These are phyloP conservation scores for Aspergillus diversus DNA, from an alignment of 495 filamentous ascomycete genomes.

Conservation along the genomic window DNA sequence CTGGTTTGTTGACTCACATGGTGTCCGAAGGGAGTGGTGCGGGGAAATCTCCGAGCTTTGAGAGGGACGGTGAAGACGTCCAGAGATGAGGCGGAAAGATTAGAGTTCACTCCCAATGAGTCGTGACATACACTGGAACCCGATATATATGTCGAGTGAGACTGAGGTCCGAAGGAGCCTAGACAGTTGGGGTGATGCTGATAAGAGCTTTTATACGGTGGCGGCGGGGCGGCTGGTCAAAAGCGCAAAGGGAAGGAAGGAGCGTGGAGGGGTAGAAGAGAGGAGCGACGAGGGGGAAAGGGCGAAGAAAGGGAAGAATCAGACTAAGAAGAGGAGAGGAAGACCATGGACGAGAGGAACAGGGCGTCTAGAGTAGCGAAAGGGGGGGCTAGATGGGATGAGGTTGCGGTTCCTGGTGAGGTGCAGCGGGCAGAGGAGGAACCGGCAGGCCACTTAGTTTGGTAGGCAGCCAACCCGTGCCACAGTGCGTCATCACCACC, in stretches of 20 bases:
- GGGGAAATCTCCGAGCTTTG: constrained; percentile 23
- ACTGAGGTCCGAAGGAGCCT: not conserved
- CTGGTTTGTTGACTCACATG: constrained; percentile 23
- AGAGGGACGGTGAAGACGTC: constrained; percentile 1
- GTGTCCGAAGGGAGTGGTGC: constrained; percentile 21
- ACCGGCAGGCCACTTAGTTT: constrained; percentile 14
- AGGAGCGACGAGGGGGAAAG: constrained; percentile 7
- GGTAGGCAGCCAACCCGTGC: constrained; percentile 18
- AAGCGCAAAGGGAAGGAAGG: constrained; percentile 14
- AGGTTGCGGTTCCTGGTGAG: constrained; percentile 24
- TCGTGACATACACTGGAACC: constrained; percentile 6
- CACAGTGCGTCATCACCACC: constrained; percentile 21
- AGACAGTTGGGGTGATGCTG: not conserved
- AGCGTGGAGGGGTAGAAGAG: constrained; percentile 10
- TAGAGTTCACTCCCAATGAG: not conserved
- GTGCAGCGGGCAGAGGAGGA: constrained; percentile 21
- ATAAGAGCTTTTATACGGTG: constrained; percentile 9
- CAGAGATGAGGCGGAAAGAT: constrained; percentile 5
- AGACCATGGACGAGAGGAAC: constrained; percentile 12
- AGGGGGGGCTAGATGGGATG: constrained; percentile 15
- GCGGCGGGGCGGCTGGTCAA: constrained; percentile 9
- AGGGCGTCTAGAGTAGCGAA: constrained; percentile 7
- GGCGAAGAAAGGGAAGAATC: constrained; percentile 10
- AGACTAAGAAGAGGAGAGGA: constrained; percentile 11
- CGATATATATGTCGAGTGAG: not conserved